Base-by-base conservation (phyloP, 2,329 filamentous ascomycete genomes). In the Pseudogymnoascus sp. region DNA sequence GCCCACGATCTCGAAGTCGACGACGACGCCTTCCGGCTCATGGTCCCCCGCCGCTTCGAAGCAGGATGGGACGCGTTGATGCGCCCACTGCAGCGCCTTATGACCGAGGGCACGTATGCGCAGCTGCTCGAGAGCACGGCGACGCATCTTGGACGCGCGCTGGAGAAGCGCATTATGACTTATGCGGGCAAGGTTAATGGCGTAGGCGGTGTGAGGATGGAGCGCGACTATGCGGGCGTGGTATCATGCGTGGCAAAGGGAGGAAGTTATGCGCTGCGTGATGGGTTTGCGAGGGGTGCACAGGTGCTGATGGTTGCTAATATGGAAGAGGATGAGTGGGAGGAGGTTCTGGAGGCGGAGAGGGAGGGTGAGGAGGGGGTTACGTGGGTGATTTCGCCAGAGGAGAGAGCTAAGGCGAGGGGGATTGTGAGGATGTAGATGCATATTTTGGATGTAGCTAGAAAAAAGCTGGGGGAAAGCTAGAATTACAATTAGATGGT, bases 271-370 rank as follows among this genome's bases (percentile, higher is more conserved):
- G 83, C 83, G 1, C 81, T 94, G 35, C 79, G 90, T 32, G 91
- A 96, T 70, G 75, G 82, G 2, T 96, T 97, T 76, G 79, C 81
- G 28, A 84, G 86, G 69, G 89, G 89, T 62, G 80, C 81, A 62
- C 91, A 97, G 78, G 87, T 96, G 68, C 84, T 89, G 62, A 84
- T 95, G 78, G 84, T 96, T 14, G 86, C 93, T 71, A 93, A 92
- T 67, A 95, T 97, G 91, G 92, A 97, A 71, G 90, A 94, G 34
- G 92, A 97, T 62, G 93, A 97, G 74, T 96, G 91, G 89, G 89
- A 93, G 57, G 91, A 94, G 73, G 74, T 92, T 39, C 74, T 78
- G 32, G 79, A 76, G 35, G 74, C 74, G 34, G 71, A 75, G 57
- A 71, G 71, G 61, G 79, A 82, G 60, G 75, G 79, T 12, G 82